Evolutionary conservation across 2,329 filamentous ascomycete species (phyloP).

Genomic region (Ampelomyces quisqualis): DNA sequence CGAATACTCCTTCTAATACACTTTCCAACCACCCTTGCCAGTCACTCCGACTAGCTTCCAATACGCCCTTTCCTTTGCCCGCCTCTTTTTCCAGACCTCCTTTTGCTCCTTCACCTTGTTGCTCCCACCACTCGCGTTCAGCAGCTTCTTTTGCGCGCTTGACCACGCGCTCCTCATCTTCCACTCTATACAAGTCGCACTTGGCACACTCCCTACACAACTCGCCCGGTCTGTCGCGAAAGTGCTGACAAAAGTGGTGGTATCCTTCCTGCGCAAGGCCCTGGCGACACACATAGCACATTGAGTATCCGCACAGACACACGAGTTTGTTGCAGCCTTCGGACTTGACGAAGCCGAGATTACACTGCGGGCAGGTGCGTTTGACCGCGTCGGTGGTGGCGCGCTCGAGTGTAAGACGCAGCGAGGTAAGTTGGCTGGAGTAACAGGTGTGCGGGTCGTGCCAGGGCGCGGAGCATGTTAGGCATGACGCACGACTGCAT

Average conservation of each 20-base stretch:
- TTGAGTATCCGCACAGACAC: constrained; percentile 92
- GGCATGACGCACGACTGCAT: constrained; percentile 73
- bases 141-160: constrained; percentile 46
- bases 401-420: constrained; percentile 87
- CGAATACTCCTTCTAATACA: constrained; percentile 18
- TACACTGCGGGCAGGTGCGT: constrained; percentile 88
- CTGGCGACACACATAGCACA: constrained; percentile 92
- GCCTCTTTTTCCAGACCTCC: constrained; percentile 26
- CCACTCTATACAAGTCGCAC: constrained; percentile 53
- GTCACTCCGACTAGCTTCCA: constrained; percentile 10
- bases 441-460: constrained; percentile 86
- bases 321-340: constrained; percentile 96
- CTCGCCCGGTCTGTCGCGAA: constrained; percentile 75
- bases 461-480: constrained; percentile 81
- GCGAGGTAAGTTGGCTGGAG: constrained; percentile 69
- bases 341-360: constrained; percentile 88
- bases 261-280: constrained; percentile 71
- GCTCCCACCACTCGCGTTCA: constrained; percentile 50
- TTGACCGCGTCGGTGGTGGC: constrained; percentile 94
- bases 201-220: constrained; percentile 73
- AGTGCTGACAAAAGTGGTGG: constrained; percentile 94
- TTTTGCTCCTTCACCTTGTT: constrained; percentile 33
- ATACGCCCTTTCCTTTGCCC: constrained; percentile 15
- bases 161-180: constrained; percentile 50
- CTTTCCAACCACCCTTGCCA: constrained; percentile 26